Conservation (phyloP, 2,329 filamentous ascomycete species). For the Aspergillus puulaauensis region DNA sequence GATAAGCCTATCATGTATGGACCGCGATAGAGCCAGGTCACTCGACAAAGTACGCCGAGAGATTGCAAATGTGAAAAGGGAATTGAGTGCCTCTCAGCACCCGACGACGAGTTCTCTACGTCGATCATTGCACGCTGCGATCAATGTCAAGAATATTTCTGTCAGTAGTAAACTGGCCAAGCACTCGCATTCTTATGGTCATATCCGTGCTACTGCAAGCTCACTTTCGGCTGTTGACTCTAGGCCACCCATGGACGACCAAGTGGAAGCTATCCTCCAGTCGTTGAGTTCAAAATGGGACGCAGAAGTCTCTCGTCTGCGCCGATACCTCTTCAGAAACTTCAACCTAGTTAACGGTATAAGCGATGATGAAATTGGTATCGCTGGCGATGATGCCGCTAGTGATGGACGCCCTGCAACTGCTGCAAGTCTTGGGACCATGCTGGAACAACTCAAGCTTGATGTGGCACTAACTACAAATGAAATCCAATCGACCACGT, state of each 20-base stretch:
- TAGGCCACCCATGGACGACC: conserved; percentile 32
- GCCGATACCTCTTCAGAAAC: conserved; percentile 47
- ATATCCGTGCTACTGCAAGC: conserved; percentile 14
- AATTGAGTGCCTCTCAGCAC: conserved; percentile 28
- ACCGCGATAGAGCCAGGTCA: conserved; percentile 60
- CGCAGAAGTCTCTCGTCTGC: conserved; percentile 41
- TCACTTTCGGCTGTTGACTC: conserved; percentile 22
- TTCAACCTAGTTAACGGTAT: conserved; percentile 43
- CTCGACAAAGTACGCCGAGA: conserved; percentile 60
- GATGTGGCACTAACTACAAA: conserved; percentile 32
- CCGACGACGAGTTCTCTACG: conserved; percentile 42
- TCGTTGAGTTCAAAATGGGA: conserved; percentile 49
- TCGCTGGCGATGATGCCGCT: conserved; percentile 29
- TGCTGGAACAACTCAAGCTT: conserved; percentile 39
- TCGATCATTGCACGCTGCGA: conserved; percentile 43
- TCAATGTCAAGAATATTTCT: conserved; percentile 31
- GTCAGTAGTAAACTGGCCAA: conserved; percentile 36
- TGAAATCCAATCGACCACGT: conserved; percentile 23
- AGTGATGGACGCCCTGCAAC: conserved; percentile 40
- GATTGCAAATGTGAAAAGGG: conserved; percentile 52
- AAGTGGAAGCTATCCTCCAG: conserved; percentile 42
- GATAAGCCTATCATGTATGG: conserved; percentile 63
- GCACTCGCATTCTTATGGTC: conserved; percentile 20
- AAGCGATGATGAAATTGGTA: conserved; percentile 13
- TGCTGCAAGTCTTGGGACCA: conserved; percentile 37